Conservation (phyloP, 352 stramenopile genomes). For the Plasmopara muralis region DNA sequence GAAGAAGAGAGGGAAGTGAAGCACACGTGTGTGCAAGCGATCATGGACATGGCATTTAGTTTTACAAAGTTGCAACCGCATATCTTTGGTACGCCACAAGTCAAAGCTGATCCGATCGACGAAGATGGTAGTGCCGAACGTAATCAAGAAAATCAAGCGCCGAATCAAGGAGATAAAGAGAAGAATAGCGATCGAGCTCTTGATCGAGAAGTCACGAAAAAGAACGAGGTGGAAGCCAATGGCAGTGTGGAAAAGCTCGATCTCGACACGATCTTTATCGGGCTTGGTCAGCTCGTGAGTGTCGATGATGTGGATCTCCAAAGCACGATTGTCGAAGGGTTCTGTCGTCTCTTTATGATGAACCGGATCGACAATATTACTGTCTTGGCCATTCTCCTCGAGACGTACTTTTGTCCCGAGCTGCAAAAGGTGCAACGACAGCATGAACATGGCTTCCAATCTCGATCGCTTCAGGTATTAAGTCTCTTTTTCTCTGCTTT, state of each 20-base stretch:
- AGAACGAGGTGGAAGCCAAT: conserved; percentile 11
- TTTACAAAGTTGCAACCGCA: conserved; percentile 53
- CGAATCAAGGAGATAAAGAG: conserved; percentile 1
- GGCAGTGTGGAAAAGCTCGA: conserved; percentile 31
- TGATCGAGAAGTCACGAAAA: conserved; percentile 19
- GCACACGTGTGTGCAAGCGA: conserved; percentile 64
- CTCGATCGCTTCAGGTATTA: conserved; percentile 56
- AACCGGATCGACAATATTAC: conserved; percentile 59
- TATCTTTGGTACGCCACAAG: conserved; percentile 28
- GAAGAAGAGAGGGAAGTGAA: conserved; percentile 76
- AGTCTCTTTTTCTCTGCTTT: conserved; percentile 75
- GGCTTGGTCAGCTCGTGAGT: conserved; percentile 41
- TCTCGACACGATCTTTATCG: conserved; percentile 54
- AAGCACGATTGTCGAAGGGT: conserved; percentile 68
- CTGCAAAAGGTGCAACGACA: conserved; percentile 48
- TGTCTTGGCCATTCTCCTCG: conserved; percentile 56
- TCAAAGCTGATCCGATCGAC: conserved; percentile 7
- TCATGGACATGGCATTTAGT: conserved; percentile 63
- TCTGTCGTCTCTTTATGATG: conserved; percentile 68
- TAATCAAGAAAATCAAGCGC: conserved; percentile 4
- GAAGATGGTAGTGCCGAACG: conserved; percentile 2
- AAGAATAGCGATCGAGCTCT: conserved; percentile 12
- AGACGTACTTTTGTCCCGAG: conserved; percentile 63
- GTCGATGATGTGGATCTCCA: conserved; percentile 66
- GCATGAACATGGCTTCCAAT: conserved; percentile 54